Base-by-base conservation (phyloP, 1,284 basidiomycete species). In the Rhodotorula mucilaginosa region DNA sequence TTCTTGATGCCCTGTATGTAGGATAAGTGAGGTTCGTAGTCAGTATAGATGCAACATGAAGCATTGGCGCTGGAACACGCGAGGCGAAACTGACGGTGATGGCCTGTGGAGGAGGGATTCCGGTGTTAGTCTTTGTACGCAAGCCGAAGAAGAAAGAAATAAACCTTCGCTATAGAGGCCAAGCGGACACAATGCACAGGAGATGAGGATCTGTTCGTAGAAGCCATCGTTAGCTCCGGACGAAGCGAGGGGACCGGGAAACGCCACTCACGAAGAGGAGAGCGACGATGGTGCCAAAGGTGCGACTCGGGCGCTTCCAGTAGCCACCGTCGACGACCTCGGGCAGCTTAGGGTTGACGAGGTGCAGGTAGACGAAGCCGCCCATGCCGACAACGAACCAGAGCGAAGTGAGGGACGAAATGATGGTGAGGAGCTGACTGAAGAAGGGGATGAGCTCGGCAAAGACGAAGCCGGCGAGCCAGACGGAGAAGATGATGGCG, bases 371-470 rank as follows among this genome's bases (percentile, higher is more conserved):
- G 31, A 58, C 26, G 29, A 58, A 48, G 29, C 56, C 66, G 46
- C 54, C 66, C 46, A 67, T 34, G 10, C 65, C 65, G 58, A 49
- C 51, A 5, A 66, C 65, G 58, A 66, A 66, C 65, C 65, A 66
- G 39, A 58, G 34, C 49, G 58, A 61, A 39, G 48, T 52, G 49
- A 60, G 51, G 26, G 44, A 60, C 49, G 65, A 66, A 26, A 66
- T 58, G 58, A 66, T 66, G 51, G 65, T 66, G 65, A 66, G 65
- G 51, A 66, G 65, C 31, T 58, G 31, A 51, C 44, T 54, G 65
- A 66, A 66, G 58, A 66, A 66, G 54, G 64, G 66, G 16, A 67
- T 67, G 15, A 67, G 54, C 60, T 67, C 66, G 47, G 66, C 66
- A n/a, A 67, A 18, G 34, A 67, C 47, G 54, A 67, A 67, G 21